Base-by-base conservation (phyloP, 1,284 basidiomycete species). In the Anthracocystis setariae region DNA sequence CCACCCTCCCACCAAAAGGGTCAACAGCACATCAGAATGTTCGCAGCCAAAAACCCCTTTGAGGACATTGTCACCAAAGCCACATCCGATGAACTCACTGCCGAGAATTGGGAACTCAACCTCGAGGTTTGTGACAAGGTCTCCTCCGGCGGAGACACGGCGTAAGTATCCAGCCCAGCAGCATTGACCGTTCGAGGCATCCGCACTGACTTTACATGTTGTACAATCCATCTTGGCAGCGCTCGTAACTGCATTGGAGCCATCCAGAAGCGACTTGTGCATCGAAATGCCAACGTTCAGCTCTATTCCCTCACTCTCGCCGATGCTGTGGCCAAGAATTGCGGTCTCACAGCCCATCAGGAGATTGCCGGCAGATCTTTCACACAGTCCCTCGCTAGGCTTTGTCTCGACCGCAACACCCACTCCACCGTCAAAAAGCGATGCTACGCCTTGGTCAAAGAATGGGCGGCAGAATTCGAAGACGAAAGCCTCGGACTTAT, bases 61-160 rank as follows among this genome's bases (percentile, higher is more conserved):
- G 94, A 98, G 80, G 94, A 97, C 50, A 88, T 94, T 76, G 92
- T 98, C 83, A 92, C 84, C 77, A 94, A 95, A 85, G 92, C 94
- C 25, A 97, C 94, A 17, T 92, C 94, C 83, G 94, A 97, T 87
- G 93, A 93, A 83, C 86, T 94, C 56, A 94, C 94, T 1, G 87
- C 88, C 60, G 95, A 97, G 85, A 92, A 97, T 84, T 98, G 95
- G 95, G 93, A 94, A 83, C 86, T 94, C 61, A 93, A 96, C 69
- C 84, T 98, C 50, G 93, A 92, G 78, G 85, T 98, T n/a, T 97
- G 94, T 81, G 96, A 98, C 85, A 96, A 96, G 85, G 93, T 98
- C 5, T 86, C 88, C 12, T 92, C 93, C 12, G 94, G 97, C 67
- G 91, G 92, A 5, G 40, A 65, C n/a, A 43, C 59, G n/a, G 71